Conservation (phyloP, 2,329 filamentous ascomycete species). For the Clonostachys chloroleuca region DNA sequence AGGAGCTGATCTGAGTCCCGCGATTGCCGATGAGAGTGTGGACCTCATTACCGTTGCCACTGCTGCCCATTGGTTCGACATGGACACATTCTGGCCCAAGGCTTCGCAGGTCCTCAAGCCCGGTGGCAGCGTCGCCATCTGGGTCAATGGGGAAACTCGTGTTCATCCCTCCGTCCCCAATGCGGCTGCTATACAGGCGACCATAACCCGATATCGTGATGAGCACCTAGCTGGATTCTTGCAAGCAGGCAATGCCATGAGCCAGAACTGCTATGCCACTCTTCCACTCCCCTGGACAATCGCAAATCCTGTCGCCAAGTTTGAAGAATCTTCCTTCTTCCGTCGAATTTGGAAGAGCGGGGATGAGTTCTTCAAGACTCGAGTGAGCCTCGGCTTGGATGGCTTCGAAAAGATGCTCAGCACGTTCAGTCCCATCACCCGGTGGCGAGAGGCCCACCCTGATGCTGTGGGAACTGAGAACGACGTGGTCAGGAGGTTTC, state of each 20-base stretch:
- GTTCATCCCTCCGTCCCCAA: background rate
- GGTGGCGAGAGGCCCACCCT: slow-evolving; percentile 40
- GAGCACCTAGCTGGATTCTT: too few relatives aligned
- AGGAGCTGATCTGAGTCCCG: slow-evolving; percentile 17
- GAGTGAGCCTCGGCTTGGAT: slow-evolving; percentile 17
- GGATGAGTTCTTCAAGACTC: slow-evolving; percentile 16
- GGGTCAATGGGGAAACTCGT: slow-evolving; percentile 24
- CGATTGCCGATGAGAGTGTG: slow-evolving; percentile 26
- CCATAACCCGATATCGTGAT: slow-evolving; percentile 16
- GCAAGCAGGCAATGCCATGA: slow-evolving; percentile 32
- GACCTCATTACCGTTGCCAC: slow-evolving; percentile 50
- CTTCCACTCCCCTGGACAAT: slow-evolving; percentile 45
- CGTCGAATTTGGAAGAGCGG: slow-evolving; percentile 35
- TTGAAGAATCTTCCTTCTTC: slow-evolving; percentile 30
- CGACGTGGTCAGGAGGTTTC: slow-evolving; percentile 24
- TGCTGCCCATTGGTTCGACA: slow-evolving; percentile 64
- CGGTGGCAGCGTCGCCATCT: slow-evolving; percentile 58
- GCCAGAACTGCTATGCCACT: slow-evolving; percentile 29
- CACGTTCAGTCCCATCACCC: slow-evolving; percentile 30
- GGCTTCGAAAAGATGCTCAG: slow-evolving; percentile 24
- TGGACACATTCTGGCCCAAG: slow-evolving; percentile 25
- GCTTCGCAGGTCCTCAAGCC: slow-evolving; percentile 44
- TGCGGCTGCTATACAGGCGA: slow-evolving; percentile 24
- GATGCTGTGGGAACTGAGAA: slow-evolving; percentile 30
- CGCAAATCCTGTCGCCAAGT: slow-evolving; percentile 16